phyloP scores from a whole-genome alignment of 2,329 filamentous ascomycete species.

The Trichophyton schoenleinii region DNA sequence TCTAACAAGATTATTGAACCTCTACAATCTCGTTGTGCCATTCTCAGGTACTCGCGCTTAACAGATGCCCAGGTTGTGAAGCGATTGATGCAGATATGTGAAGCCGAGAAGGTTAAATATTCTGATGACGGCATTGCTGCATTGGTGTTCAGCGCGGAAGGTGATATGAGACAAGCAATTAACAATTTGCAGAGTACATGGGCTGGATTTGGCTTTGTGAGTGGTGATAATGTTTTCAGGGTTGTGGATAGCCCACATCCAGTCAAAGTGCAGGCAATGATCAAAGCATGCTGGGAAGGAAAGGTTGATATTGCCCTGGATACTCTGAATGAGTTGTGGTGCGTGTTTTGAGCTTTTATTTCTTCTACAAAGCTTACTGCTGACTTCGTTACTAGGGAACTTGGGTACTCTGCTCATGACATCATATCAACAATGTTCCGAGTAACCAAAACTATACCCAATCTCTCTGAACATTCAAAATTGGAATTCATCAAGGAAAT shows the following conservation, averaged over 20 bases:
- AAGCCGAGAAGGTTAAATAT: constrained; percentile 80
- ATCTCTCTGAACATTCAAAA: constrained; percentile 85
- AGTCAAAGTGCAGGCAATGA: constrained; percentile 96
- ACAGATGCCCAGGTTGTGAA: constrained; percentile 90
- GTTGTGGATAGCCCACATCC: constrained; percentile 96
- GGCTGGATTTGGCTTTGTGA: constrained; percentile 94
- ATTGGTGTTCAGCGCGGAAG: constrained; percentile 93
- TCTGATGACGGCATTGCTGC: constrained; percentile 89
- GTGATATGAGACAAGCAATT: constrained; percentile 97
- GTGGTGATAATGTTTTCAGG: constrained; percentile 92
- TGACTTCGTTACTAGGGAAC: constrained; percentile 37
- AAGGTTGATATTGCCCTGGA: constrained; percentile 82
- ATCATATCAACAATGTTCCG: constrained; percentile 99
- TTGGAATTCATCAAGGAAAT: constrained; percentile 98
- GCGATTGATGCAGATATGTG: constrained; percentile 79
- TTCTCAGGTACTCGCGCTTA: constrained; percentile 81
- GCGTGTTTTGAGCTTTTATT: constrained; percentile 6
- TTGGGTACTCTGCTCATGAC: constrained; percentile 97
- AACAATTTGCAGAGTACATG: constrained; percentile 92
- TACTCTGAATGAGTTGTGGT: constrained; percentile 79
- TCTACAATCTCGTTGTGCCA: constrained; percentile 91
- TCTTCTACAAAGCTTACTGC: not conserved
- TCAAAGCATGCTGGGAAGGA: constrained; percentile 90
- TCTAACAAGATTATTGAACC: constrained; percentile 99
- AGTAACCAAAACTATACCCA: constrained; percentile 90